Percentiles rank a stretch among this genome's conserved stretches.
These are phyloP conservation scores for Capsicum baccatum DNA, from an alignment of 257 asterid genomes.

Conservation along the genomic window DNA sequence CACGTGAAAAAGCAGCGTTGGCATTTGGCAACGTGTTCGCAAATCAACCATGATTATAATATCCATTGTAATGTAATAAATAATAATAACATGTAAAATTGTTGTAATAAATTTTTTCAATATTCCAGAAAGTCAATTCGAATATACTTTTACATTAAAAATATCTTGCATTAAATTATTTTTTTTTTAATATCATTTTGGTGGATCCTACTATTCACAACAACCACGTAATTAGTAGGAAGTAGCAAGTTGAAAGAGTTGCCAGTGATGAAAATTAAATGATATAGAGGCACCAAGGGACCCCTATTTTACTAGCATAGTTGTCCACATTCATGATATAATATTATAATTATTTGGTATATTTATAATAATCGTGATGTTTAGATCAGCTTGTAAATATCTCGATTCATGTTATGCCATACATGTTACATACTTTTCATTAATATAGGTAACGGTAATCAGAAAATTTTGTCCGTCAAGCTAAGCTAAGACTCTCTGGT, in stretches of 20 bases:
- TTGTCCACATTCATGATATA: neutral
- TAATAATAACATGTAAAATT: neutral
- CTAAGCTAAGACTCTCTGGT: no score
- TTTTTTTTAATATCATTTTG: no score
- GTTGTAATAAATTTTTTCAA: no score
- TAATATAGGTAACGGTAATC: neutral
- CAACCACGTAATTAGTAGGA: neutral
- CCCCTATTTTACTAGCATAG: neutral
- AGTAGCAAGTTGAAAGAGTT: slow-evolving; percentile 1
- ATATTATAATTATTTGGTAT: neutral
- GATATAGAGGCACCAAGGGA: neutral
- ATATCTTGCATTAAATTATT: neutral
- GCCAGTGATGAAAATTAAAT: neutral
- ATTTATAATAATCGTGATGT: neutral
- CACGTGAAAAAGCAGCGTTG: neutral
- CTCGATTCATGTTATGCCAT: neutral
- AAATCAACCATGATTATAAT: neutral
- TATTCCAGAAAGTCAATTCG: neutral
- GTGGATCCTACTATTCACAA: neutral
- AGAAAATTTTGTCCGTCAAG: neutral
- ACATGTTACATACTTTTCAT: neutral
- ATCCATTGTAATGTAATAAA: neutral
- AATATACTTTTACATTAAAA: neutral
- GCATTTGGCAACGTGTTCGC: neutral
- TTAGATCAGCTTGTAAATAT: no score